Conservation (phyloP, 2,329 filamentous ascomycete species). For the Claviceps sp. region DNA sequence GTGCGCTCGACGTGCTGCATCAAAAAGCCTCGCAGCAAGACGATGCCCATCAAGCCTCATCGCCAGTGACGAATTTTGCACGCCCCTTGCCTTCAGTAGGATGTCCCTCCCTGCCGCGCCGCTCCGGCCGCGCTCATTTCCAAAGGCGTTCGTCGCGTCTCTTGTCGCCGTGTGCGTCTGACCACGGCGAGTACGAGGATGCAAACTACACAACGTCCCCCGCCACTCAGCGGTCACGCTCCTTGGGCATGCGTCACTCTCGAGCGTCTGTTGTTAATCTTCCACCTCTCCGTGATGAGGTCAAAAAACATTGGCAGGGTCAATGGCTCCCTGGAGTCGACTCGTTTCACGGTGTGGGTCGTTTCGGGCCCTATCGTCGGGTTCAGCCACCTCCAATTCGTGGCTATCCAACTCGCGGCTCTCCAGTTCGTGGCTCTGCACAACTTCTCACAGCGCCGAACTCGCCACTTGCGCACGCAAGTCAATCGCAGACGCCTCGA, state of each 20-base stretch:
- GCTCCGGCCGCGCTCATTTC: neutral
- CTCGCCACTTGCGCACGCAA: neutral
- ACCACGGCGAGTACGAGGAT: slow-evolving; percentile 51
- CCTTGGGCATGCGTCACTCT: no score
- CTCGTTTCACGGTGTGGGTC: neutral
- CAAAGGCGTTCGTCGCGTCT: slow-evolving; percentile 19
- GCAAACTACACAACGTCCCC: slow-evolving; percentile 51
- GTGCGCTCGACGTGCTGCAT: neutral
- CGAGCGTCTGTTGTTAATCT: no score
- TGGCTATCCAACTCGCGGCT: no score
- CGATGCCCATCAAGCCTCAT: neutral
- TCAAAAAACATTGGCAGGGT: neutral
- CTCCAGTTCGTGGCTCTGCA: neutral
- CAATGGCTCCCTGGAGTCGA: neutral
- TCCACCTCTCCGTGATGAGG: no score
- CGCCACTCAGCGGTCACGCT: slow-evolving; percentile 17
- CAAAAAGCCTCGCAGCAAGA: neutral
- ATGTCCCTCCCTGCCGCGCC: neutral
- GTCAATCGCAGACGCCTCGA: neutral
- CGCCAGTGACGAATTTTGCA: neutral
- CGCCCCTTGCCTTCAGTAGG: neutral
- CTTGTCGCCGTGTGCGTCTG: slow-evolving; percentile 25
- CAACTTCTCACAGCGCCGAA: slow-evolving; percentile 1
- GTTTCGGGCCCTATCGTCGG: neutral
- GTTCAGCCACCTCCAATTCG: slow-evolving; percentile 1